phyloP scores from a whole-genome alignment of 176 grass and related monocot species.

The Juncus effusus region DNA sequence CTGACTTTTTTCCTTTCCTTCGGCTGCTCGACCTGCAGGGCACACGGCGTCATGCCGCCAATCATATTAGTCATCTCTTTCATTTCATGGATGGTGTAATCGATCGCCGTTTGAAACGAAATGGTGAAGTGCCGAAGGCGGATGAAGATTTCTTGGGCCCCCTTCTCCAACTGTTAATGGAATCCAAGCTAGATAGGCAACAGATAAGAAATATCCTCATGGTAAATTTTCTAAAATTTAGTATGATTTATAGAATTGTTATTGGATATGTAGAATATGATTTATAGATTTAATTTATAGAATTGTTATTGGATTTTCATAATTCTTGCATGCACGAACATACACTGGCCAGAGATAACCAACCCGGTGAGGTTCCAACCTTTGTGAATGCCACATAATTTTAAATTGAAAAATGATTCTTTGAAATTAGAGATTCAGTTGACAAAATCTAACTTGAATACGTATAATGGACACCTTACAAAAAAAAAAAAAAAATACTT shows the following conservation, averaged over 20 bases:
- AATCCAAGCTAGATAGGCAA: background rate
- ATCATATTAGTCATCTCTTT: background rate
- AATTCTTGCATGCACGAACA: too few relatives aligned
- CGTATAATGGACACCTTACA: background rate
- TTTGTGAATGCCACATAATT: too few relatives aligned
- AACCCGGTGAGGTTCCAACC: too few relatives aligned
- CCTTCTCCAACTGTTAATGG: background rate
- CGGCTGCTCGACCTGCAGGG: constrained; percentile 14
- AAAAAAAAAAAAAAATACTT: too few relatives aligned
- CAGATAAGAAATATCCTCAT: background rate
- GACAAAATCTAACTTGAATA: background rate
- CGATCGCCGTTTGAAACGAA: background rate
- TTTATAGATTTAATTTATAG: too few relatives aligned
- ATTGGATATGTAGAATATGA: background rate
- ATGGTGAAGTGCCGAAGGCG: background rate
- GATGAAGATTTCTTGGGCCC: constrained; percentile 15
- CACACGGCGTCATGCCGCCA: background rate
- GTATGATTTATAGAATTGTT: background rate
- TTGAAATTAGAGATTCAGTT: background rate
- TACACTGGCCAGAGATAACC: too few relatives aligned
- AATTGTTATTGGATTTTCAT: too few relatives aligned
- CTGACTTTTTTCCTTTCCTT: constrained; percentile 25
- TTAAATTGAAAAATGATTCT: background rate
- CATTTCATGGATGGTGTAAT: constrained; percentile 10
- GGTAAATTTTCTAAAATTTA: constrained; percentile 3